Evolutionary conservation across 2,329 filamentous ascomycete species (phyloP).

Genomic region (Colletotrichum australisinense): DNA sequence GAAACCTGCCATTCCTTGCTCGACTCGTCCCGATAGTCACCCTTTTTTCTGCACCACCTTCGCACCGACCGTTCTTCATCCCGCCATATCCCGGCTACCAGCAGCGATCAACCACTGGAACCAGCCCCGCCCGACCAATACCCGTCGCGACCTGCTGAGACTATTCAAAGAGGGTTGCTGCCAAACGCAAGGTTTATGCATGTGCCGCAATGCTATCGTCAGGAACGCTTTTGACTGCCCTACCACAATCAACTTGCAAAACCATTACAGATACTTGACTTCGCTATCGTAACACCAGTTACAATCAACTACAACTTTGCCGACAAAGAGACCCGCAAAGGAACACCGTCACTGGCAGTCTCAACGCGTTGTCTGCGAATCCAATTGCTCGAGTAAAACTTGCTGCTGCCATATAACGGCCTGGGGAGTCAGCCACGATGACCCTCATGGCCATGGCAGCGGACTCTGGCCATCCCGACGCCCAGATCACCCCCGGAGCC

Average conservation of each 20-base stretch:
- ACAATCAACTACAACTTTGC: slow-evolving; percentile 35
- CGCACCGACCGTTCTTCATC: slow-evolving; percentile 33
- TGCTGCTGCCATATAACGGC: slow-evolving; percentile 34
- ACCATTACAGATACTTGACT: slow-evolving; percentile 22
- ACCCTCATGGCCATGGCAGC: slow-evolving; percentile 38
- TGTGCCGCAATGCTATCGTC: slow-evolving; percentile 35
- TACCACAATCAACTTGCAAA: slow-evolving; percentile 25
- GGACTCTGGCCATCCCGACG: slow-evolving; percentile 32
- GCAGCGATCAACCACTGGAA: slow-evolving; percentile 25
- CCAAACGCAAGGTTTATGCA: slow-evolving; percentile 35
- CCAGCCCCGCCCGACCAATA: slow-evolving; percentile 24
- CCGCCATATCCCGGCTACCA: slow-evolving; percentile 19
- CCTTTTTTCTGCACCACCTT: slow-evolving; percentile 18
- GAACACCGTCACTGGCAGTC: not conserved
- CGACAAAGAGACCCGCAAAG: slow-evolving; percentile 26
- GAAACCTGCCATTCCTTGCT: slow-evolving; percentile 17
- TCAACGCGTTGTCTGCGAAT: not conserved
- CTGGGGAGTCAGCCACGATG: slow-evolving; percentile 28
- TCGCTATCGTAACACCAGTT: slow-evolving; percentile 37
- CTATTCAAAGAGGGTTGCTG: slow-evolving; percentile 24
- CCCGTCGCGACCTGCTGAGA: slow-evolving; percentile 13
- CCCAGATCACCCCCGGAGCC: slow-evolving; percentile 21
- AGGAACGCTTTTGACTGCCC: slow-evolving; percentile 29
- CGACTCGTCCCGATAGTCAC: slow-evolving; percentile 20
- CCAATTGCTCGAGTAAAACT: slow-evolving; percentile 6